phyloP scores from a whole-genome alignment of 192 early-diverging fungal species.

The Coemansia sp. region DNA sequence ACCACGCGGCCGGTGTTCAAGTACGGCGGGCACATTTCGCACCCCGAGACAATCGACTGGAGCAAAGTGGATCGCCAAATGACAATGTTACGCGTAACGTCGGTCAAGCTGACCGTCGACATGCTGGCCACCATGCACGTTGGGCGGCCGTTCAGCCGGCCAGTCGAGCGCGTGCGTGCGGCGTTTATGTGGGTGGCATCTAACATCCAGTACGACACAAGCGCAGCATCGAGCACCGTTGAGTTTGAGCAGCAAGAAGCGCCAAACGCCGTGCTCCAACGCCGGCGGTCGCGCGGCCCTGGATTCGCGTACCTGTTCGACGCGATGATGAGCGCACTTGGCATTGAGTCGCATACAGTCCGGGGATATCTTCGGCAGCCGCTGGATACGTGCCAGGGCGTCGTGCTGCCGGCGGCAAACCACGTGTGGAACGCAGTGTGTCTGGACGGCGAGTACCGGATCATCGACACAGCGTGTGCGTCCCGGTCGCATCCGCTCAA shows the following conservation, averaged over 20 bases:
- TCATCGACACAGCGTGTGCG: conserved; percentile 51
- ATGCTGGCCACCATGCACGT: conserved; percentile 64
- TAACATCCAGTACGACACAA: conserved; percentile 59
- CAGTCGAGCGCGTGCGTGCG: conserved; percentile 60
- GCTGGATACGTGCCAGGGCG: conserved; percentile 46
- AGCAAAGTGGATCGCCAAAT: conserved; percentile 66
- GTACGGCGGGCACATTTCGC: conserved; percentile 45
- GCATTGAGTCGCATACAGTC: conserved; percentile 46
- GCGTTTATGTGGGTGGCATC: conserved; percentile 70
- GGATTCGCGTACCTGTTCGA: conserved; percentile 55
- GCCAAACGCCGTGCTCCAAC: conserved; percentile 45
- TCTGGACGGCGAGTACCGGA: conserved; percentile 53
- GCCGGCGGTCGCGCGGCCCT: conserved; percentile 46
- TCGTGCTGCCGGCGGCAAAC: conserved; percentile 48
- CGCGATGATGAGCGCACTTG: conserved; percentile 51
- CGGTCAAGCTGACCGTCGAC: conserved; percentile 60
- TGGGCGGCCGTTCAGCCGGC: conserved; percentile 63
- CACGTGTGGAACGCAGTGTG: conserved; percentile 57
- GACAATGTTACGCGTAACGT: conserved; percentile 61
- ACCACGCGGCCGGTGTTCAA: conserved; percentile 51
- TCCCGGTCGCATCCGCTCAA: conserved; percentile 48
- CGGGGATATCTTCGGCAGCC: conserved; percentile 56
- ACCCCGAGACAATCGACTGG: conserved; percentile 52
- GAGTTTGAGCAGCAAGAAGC: conserved; percentile 50
- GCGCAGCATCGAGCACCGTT: conserved; percentile 35